phyloP scores from a whole-genome alignment of 352 stramenopile genomes.

The Pythium aquatile region DNA sequence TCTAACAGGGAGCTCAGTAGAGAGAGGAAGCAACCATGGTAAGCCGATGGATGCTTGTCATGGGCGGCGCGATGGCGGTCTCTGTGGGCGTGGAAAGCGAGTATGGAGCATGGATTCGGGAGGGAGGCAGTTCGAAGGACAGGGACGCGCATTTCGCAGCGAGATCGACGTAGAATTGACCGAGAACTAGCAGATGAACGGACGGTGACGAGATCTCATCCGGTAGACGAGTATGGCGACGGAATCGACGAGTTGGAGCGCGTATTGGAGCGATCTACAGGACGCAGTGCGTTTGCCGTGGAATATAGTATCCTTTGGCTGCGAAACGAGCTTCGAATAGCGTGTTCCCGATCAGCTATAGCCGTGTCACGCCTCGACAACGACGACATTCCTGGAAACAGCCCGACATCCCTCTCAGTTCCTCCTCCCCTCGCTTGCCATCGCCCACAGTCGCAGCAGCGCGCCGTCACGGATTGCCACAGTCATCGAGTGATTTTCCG shows the following conservation, averaged over 20 bases:
- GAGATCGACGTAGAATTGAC: not conserved
- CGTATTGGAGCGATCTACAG: not conserved
- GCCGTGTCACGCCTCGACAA: not conserved
- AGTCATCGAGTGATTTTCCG: not conserved
- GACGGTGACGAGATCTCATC: not conserved
- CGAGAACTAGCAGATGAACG: not conserved
- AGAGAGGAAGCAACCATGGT: slow-evolving; percentile 84
- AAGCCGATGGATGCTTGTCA: slow-evolving; percentile 28
- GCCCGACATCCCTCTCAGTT: not conserved
- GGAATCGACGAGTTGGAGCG: not conserved
- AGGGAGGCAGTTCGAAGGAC: not conserved
- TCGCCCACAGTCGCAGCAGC: not conserved
- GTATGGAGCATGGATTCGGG: not conserved
- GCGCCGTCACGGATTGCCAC: not conserved
- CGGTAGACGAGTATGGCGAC: not conserved
- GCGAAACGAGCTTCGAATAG: not conserved
- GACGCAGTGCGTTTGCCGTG: not conserved
- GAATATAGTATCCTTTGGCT: not conserved
- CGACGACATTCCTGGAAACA: not conserved
- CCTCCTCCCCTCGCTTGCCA: not conserved
- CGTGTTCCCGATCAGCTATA: not conserved
- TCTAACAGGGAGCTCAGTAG: slow-evolving; percentile 84
- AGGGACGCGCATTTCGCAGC: not conserved
- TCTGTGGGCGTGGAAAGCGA: not conserved
- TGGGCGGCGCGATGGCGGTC: not conserved